Evolutionary conservation across 306 rosid genomes (phyloP).

Genomic region (Cercis canadensis): DNA sequence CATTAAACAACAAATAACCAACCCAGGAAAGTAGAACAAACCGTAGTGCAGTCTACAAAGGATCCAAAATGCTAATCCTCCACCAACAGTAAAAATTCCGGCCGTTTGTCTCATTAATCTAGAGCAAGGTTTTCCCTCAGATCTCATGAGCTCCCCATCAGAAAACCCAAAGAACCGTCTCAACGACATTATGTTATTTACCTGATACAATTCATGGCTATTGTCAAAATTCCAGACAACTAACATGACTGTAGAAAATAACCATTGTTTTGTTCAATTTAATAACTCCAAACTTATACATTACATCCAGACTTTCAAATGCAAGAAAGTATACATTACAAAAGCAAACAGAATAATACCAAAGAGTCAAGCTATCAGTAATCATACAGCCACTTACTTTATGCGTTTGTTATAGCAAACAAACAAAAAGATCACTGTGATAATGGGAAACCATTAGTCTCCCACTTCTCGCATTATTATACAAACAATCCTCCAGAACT

Average conservation of each 20-base stretch:
- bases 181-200: conserved; percentile 61
- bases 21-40: conserved; percentile 38
- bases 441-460: neutral
- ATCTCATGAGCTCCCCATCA: conserved; percentile 86
- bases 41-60: conserved; percentile 92
- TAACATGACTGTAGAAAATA: neutral
- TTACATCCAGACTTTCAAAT: neutral
- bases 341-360: neutral
- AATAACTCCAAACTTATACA: neutral
- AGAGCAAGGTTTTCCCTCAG: conserved; percentile 87
- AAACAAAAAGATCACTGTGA: conserved; percentile 7
- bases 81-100: conserved; percentile 80
- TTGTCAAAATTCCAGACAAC: conserved; percentile 1
- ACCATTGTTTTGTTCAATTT: neutral
- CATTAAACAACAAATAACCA: conserved; percentile 10
- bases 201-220: conserved; percentile 34
- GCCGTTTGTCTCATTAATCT: conserved; percentile 90
- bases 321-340: neutral
- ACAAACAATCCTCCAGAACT: too few relatives aligned
- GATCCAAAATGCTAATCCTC: conserved; percentile 86
- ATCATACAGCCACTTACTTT: conserved; percentile 11
- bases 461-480: too few relatives aligned
- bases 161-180: conserved; percentile 78
- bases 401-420: neutral
- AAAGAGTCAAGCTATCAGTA: neutral